Evolutionary conservation across 1,139 yeast genomes (phyloP), one percentile per base, ranked within the genome.

Genomic region (Torulaspora pretoriensis): DNA sequence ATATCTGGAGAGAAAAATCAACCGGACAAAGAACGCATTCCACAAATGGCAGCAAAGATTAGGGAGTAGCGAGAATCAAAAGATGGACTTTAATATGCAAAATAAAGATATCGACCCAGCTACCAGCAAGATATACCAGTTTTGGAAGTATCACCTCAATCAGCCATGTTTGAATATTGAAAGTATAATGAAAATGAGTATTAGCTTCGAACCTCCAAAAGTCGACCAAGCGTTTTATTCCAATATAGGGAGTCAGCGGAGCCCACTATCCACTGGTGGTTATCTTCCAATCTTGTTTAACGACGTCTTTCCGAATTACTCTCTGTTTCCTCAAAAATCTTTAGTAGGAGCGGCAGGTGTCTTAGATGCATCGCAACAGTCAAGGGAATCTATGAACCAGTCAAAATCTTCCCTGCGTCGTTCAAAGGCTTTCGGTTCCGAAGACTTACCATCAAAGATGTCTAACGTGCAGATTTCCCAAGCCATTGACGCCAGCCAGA

Each of bases 1-100:
- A 52, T 83, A 80, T 44, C 74, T 85, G 54, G 87, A 80, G 46
- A 73, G 78, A 35, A 76, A 81, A 45, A 78, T 86, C 60, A 83
- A 78, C 56, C 75, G 87, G 43, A 79, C 88, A 5, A 75, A 78
- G 47, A 81, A 83, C 48, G 85, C 94, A 0, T 83, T 88, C 59
- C 78, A 75, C 49, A 79, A 95, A 57, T 89, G 97, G 97, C 80
- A 81, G 36, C 61, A 57, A 38, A 53, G 66, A 33, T 43, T 62
- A 19, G 53, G 54, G 17, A 48, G 42, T 14, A 42, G 51, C 22
- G 19, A 29, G 16, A 12, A 37, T 5, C 22, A 27, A n/a, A 23
- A 27, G 8, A 2, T 40, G 10, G 42, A 37, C 12, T 27, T 28
- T 19, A 25, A 22, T 12, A 14, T 19, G 13, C 17, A 25, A 8